A percentile compares a stretch with the other conserved stretches of the same genome.
These are phyloP conservation scores for Floccularia luteovirens DNA, from an alignment of 768 basidiomycete species.

Conservation along the genomic window DNA sequence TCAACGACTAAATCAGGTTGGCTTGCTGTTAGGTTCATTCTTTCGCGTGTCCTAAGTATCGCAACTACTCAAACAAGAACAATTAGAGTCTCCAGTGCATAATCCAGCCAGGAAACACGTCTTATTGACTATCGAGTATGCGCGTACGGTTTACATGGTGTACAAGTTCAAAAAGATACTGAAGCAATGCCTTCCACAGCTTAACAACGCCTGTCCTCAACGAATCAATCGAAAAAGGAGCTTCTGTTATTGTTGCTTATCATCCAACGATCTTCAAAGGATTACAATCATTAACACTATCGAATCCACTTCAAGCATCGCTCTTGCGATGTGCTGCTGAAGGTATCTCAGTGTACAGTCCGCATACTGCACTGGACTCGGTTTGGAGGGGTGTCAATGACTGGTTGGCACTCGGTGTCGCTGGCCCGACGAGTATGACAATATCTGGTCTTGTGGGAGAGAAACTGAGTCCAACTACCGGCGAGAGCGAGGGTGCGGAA, in stretches of 20 bases:
- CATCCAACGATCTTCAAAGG: conserved; percentile 82
- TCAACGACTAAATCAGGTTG: conserved; percentile 40
- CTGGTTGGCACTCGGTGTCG: conserved; percentile 64
- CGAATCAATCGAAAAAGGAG: conserved; percentile 55
- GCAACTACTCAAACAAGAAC: not conserved
- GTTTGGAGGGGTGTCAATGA: conserved; percentile 85
- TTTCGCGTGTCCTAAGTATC: conserved; percentile 2
- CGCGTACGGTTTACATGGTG: not conserved
- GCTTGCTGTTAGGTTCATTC: conserved; percentile 58
- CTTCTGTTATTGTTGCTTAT: conserved; percentile 71
- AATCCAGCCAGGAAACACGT: conserved; percentile 39
- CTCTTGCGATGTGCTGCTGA: conserved; percentile 74
- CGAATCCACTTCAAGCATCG: conserved; percentile 71
- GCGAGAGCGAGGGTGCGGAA: conserved; percentile 43
- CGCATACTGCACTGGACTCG: conserved; percentile 87
- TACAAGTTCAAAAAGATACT: not conserved
- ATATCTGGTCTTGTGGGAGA: conserved; percentile 29
- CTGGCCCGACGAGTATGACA: conserved; percentile 26
- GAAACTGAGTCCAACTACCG: conserved; percentile 28
- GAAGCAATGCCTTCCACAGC: conserved; percentile 29
- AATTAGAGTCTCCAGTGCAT: conserved; percentile 45
- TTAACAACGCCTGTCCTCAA: conserved; percentile 63
- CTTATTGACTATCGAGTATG: conserved; percentile 68
- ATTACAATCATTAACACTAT: conserved; percentile 67
- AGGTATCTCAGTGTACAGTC: conserved; percentile 81